Evolutionary conservation across 2,329 filamentous ascomycete genomes (phyloP), one percentile per base, ranked within the genome.

Genomic region (Microsporum audouinii): DNA sequence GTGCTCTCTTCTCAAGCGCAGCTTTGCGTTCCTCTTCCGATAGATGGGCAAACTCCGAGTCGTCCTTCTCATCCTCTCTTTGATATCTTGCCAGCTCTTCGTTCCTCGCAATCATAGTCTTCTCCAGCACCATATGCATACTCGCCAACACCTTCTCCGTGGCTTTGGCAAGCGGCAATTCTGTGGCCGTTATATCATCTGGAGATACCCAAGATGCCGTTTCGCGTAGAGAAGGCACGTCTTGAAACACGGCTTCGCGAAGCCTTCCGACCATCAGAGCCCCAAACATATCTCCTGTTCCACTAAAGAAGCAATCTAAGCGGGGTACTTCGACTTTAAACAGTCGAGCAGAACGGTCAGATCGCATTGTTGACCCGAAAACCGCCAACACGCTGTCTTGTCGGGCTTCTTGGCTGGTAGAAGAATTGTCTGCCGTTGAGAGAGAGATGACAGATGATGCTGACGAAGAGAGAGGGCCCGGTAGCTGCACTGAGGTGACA

Each of bases 221-320:
- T 5, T 77, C 71, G 14, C 78, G 73, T 2, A 95, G 75, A 2
- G 71, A 68, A 1, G 60, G 63, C 81, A 8, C 76, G 71, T 14
- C 78, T 72, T 3, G 95, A 59, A 78, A 74, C 1, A 89, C 87
- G 31, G 89, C 91, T 77, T 97, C 89, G 62, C 92, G 86, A 70
- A 99, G 84, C 34, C 92, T 85, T 45, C 89, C 89, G 1, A 96
- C 85, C 71, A 90, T 91, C 53, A 99, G 80, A 5, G 92, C 92
- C 34, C 91, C 92, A 71, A 99, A 97, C 92, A 99, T 96, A 77
- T 99, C 94, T 55, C 94, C 94, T 0, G 95, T 97, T 45, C 94
- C 94, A 68, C 88, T 91, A 76, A 97, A 99, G 79, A 94, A 96
- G 75, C 91, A 89, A 71, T 96, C 88, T 63, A 96, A 86, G 33